Evolutionary conservation across 2,329 filamentous ascomycete species (phyloP).

Genomic region (Diaporthe amygdali): DNA sequence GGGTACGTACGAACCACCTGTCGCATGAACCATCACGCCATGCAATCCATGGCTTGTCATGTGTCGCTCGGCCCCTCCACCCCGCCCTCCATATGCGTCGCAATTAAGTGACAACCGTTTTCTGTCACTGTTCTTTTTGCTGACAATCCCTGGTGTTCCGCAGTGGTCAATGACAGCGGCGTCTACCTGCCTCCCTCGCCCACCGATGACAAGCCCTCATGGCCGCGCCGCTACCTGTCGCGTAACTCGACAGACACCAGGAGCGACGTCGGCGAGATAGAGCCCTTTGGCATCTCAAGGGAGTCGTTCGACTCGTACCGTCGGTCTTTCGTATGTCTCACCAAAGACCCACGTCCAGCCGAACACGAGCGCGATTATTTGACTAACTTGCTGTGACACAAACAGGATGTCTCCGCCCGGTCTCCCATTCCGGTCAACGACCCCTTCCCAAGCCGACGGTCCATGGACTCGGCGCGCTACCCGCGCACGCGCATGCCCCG

Average conservation of each 20-base stretch:
- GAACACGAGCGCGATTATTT: background rate
- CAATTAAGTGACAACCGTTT: slow-evolving; percentile 5
- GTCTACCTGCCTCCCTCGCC: slow-evolving; percentile 96
- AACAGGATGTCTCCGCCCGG: slow-evolving; percentile 85
- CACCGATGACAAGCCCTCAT: slow-evolving; percentile 75
- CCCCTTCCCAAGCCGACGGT: slow-evolving; percentile 68
- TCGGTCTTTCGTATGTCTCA: slow-evolving; percentile 83
- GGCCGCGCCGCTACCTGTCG: slow-evolving; percentile 65
- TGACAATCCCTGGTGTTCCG: background rate
- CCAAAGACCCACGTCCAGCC: background rate
- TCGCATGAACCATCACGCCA: slow-evolving; percentile 10
- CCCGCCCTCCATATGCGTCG: slow-evolving; percentile 15
- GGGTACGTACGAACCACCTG: slow-evolving; percentile 57
- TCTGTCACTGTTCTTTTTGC: background rate
- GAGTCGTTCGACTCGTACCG: slow-evolving; percentile 98
- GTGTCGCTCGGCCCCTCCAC: background rate
- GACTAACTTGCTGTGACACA: background rate
- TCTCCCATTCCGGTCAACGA: slow-evolving; percentile 73
- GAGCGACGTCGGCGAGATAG: slow-evolving; percentile 76
- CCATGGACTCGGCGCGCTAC: slow-evolving; percentile 76
- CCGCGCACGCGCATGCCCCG: slow-evolving; percentile 65
- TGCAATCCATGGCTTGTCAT: background rate
- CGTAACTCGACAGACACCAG: slow-evolving; percentile 60
- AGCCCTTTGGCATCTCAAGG: slow-evolving; percentile 92
- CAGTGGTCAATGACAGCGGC: slow-evolving; percentile 95